These are phyloP conservation scores for Arthrobotrys sphaeroides DNA, from an alignment of 2,329 filamentous ascomycete genomes.

Conservation along the genomic window DNA sequence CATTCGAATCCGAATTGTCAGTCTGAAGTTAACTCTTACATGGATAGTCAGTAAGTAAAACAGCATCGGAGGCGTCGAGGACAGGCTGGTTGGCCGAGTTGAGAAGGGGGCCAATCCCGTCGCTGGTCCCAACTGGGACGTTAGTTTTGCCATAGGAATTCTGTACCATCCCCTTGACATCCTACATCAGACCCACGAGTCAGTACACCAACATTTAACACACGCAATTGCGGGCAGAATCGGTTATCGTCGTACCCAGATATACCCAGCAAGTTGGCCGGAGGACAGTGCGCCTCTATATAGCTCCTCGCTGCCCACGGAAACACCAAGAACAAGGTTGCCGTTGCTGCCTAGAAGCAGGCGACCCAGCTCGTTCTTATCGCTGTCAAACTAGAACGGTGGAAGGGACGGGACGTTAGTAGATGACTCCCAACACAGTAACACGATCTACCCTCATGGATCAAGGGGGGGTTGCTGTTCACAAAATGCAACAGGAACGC, in stretches of 20 bases:
- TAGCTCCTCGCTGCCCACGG: constrained; percentile 58
- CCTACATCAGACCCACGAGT: constrained; percentile 58
- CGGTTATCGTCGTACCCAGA: constrained; percentile 28
- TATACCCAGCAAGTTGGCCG: constrained; percentile 31
- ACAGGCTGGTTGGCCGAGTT: constrained; percentile 70
- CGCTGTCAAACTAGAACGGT: constrained; percentile 66
- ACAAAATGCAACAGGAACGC: constrained; percentile 60
- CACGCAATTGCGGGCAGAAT: neutral
- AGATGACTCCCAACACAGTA: constrained; percentile 58
- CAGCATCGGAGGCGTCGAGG: constrained; percentile 69
- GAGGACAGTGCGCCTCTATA: constrained; percentile 26
- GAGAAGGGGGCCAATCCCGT: constrained; percentile 73
- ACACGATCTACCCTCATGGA: neutral
- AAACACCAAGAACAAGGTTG: constrained; percentile 53
- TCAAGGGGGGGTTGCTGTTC: neutral
- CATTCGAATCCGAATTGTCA: neutral
- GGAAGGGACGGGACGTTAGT: constrained; percentile 68
- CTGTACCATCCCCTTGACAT: constrained; percentile 67
- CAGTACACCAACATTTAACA: neutral
- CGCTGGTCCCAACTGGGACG: constrained; percentile 72
- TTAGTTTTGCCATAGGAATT: constrained; percentile 63
- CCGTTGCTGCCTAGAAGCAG: constrained; percentile 59
- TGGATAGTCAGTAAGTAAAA: constrained; percentile 46
- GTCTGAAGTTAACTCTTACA: constrained; percentile 18
- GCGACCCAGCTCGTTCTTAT: constrained; percentile 59